Evolutionary conservation across 2,329 filamentous ascomycete species (phyloP).

Genomic region (Ophiostoma sp.): DNA sequence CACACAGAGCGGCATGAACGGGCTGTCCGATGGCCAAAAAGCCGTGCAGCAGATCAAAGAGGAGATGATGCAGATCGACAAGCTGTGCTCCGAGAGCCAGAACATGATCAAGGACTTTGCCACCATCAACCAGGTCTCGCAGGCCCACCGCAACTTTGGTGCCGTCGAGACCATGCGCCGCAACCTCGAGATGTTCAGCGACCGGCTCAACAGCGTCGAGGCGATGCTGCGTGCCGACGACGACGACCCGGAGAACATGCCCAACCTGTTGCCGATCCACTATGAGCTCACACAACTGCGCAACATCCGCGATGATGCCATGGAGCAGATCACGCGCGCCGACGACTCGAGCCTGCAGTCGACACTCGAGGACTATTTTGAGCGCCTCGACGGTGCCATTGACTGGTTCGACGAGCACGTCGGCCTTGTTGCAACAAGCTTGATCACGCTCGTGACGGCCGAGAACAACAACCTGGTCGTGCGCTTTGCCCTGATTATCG

Average conservation of each 20-base stretch:
- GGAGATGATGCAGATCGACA: constrained; percentile 98
- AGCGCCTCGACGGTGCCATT: constrained; percentile 76
- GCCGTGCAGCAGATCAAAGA: constrained; percentile 91
- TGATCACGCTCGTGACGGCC: constrained; percentile 78
- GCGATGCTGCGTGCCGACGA: constrained; percentile 77
- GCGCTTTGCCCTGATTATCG: constrained; percentile 82
- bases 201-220: constrained; percentile 69
- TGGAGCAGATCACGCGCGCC: constrained; percentile 85
- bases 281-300: constrained; percentile 86
- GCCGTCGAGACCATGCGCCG: constrained; percentile 89
- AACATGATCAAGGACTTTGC: constrained; percentile 96
- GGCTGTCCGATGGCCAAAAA: constrained; percentile 83
- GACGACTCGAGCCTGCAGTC: constrained; percentile 68
- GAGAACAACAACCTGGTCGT: constrained; percentile 89
- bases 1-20: constrained; percentile 87
- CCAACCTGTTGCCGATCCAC: constrained; percentile 82
- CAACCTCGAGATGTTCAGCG: constrained; percentile 82
- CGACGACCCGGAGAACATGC: constrained; percentile 79
- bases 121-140: constrained; percentile 83
- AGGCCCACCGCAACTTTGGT: constrained; percentile 94
- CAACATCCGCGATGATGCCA: constrained; percentile 91
- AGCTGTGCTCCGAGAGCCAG: constrained; percentile 92
- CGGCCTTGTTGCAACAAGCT: constrained; percentile 77
- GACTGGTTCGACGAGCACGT: constrained; percentile 96
- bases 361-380: constrained; percentile 86